Base-by-base conservation (phyloP, 805 yeast species). In the Barnettozyma sp. region DNA sequence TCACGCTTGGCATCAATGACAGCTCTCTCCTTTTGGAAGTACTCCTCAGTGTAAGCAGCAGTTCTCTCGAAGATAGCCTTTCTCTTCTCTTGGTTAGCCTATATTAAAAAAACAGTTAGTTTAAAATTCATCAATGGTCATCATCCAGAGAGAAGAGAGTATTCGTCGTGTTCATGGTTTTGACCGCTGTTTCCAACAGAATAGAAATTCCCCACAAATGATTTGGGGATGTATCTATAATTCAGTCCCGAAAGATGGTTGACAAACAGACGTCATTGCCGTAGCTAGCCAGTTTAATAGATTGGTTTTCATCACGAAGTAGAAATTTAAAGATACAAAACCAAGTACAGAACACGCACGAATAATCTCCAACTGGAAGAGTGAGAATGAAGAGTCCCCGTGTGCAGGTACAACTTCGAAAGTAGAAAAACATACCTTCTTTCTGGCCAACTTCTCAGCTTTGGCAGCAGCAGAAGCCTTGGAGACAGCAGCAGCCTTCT, bases 11-110 rank as follows among this genome's bases (percentile, higher is more conserved):
- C 94, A 40, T 73, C 72, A 64, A 82, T 69, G 60, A 82, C 68
- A 59, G 92, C 84, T 67, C 92, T 82, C 72, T 84, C 94, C 63
- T 90, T 85, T 57, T 82, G 86, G 59, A 73, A 76, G 83, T 88
- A 88, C 76, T 88, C 97, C 74, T 81, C 71, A 67, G 81, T 80
- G 87, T 88, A 87, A 73, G 87, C 86, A 74, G 92, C 95, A 63
- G 94, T 86, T 80, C 97, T 84, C 68, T 84, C 82, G 68, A 80
- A 82, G 70, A 82, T 76, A 59, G 77, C 80, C 63, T 78, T 68
- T 73, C 83, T 65, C 62, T 67, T 68, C 56, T 62, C 70, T 64
- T 66, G 60, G 68, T 62, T 65, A 53, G 71, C 71, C 73, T 66
- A n/a, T n/a, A n/a, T n/a, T n/a, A n/a, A n/a, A n/a, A 36, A 34